Base-by-base conservation (phyloP, 2,329 filamentous ascomycete genomes). In the Aciculosporium take region DNA sequence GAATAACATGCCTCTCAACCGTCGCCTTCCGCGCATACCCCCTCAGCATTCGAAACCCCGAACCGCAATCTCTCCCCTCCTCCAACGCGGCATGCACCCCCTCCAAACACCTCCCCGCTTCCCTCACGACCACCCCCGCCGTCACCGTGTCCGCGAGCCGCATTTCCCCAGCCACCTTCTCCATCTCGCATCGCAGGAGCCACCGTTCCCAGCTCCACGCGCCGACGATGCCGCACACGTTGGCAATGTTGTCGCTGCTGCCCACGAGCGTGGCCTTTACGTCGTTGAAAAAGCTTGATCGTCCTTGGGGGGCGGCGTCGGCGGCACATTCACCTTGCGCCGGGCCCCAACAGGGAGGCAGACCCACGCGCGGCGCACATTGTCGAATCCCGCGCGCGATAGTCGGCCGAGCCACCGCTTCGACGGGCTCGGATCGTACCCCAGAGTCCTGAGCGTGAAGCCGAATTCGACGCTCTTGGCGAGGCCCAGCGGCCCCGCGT, bases 151-250 rank as follows among this genome's bases (percentile, higher is more conserved):
- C 70, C 4, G 62, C 63, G 20, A 76, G 65, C 9, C 72, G 60
- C 46, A 71, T 60, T 56, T 85, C 79, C 21, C 84, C 82, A 55
- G 85, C 68, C 4, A 69, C 68, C 60, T 74, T 91, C 67, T 95
- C 88, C 64, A 81, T 74, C 64, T 91, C 84, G 53, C 89, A 73
- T 55, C 86, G 84, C 50, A 95, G 65, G 59, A 96, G 74, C 91
- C 91, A 98, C 58, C 85, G 83, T 71, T 98, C 91, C 89, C 88
- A 98, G 58, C 80, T 79, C 79, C 87, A 91, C 21, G 82, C 80
- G 4, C 86, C 91, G 1, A 89, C 76, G 31, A 96, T 65, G 17
- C 88, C 88, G 10, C 84, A 82, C 49, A 94, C 68, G 51, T 74
- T 78, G 2, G 84, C 84, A 12, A 80, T 75, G 55, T 79, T 75